These are phyloP conservation scores for Aspergillus carlsbadensis DNA, from an alignment of 495 filamentous ascomycete genomes.

Conservation along the genomic window DNA sequence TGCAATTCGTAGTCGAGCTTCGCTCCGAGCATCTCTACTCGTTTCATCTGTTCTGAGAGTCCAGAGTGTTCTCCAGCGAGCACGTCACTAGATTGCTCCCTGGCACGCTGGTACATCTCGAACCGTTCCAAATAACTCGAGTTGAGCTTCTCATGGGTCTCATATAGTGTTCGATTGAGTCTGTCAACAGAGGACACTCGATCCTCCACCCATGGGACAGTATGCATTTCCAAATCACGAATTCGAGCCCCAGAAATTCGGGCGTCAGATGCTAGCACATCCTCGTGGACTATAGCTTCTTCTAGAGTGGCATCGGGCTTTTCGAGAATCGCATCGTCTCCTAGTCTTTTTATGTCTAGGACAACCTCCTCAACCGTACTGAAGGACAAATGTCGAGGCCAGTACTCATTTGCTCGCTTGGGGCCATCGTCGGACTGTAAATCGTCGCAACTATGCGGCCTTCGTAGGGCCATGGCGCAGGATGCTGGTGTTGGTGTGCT, in stretches of 20 bases:
- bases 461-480: constrained; percentile 40
- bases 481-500: constrained; percentile 23
- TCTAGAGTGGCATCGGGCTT: constrained; percentile 30
- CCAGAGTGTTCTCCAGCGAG: constrained; percentile 63
- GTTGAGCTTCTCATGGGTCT: constrained; percentile 66
- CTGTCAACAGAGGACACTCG: constrained; percentile 62
- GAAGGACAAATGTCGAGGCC: constrained; percentile 84
- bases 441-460: constrained; percentile 44
- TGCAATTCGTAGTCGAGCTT: constrained; percentile 94
- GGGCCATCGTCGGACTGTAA: constrained; percentile 25
- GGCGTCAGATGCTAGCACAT: constrained; percentile 56
- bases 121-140: constrained; percentile 64
- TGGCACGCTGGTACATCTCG: constrained; percentile 61
- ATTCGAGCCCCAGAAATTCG: constrained; percentile 55
- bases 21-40: constrained; percentile 77
- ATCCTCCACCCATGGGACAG: constrained; percentile 62
- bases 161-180: constrained; percentile 59
- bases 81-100: constrained; percentile 63
- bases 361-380: constrained; percentile 85
- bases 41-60: constrained; percentile 72
- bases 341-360: constrained; percentile 61
- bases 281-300: constrained; percentile 47
- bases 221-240: constrained; percentile 49
- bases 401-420: constrained; percentile 39
- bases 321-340: constrained; percentile 36